Conservation (phyloP, 164 flowering plant genomes). For the Tetrastigma voinierianum region DNA sequence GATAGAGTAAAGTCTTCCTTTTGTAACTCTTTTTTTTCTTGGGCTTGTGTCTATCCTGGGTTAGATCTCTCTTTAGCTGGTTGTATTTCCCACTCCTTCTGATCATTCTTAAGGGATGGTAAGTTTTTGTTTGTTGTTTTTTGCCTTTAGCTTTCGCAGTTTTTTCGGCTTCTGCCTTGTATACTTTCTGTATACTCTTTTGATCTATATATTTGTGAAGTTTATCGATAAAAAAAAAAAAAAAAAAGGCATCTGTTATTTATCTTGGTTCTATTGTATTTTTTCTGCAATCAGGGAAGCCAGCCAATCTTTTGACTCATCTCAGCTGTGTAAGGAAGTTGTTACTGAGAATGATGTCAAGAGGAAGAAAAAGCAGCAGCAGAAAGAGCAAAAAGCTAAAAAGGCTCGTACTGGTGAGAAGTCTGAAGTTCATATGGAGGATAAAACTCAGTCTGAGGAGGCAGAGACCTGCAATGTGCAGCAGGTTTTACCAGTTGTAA, state of each 20-base stretch:
- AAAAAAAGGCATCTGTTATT: not conserved
- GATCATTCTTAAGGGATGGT: too few relatives aligned
- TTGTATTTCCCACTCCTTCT: too few relatives aligned
- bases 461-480: constrained; percentile 1
- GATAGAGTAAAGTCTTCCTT: too few relatives aligned
- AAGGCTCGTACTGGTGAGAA: constrained; percentile 19
- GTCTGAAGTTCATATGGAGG: constrained; percentile 3
- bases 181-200: too few relatives aligned
- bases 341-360: constrained; percentile 25
- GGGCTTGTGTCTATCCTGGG: too few relatives aligned
- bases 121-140: too few relatives aligned
- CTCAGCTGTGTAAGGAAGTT: constrained; percentile 17
- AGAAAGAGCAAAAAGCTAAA: constrained; percentile 28
- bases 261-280: not conserved
- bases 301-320: constrained; percentile 13
- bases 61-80: too few relatives aligned
- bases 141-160: too few relatives aligned
- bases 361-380: constrained; percentile 38
- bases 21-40: too few relatives aligned
- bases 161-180: too few relatives aligned
- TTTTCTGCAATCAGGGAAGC: constrained; percentile 15
- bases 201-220: too few relatives aligned
- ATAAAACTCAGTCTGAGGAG: constrained; percentile 6
- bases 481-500: constrained; percentile 14
- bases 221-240: too few relatives aligned